Evolutionary conservation across 192 early-diverging fungal genomes (phyloP).

Genomic region (Geranomyces michiganensis): DNA sequence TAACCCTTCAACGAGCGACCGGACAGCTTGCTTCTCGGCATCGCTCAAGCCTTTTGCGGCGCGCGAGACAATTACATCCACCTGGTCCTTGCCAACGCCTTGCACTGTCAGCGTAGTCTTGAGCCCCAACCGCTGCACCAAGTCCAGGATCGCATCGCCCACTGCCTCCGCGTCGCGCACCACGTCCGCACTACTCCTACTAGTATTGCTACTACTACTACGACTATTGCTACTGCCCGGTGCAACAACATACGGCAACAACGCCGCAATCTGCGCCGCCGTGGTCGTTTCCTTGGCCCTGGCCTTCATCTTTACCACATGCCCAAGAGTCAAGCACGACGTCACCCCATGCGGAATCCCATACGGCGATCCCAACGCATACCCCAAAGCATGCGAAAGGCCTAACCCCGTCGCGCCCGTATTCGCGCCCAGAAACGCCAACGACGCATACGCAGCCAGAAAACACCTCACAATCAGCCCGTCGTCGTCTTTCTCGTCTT

Average conservation of each 20-base stretch:
- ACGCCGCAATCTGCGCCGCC: constrained; percentile 9
- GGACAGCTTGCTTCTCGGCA: background rate
- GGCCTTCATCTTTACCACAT: constrained; percentile 17
- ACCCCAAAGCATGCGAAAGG: constrained; percentile 10
- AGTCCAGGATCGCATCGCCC: constrained; percentile 3
- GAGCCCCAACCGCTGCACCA: constrained; percentile 11
- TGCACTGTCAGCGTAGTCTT: constrained; percentile 16
- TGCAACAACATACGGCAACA: background rate
- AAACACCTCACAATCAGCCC: background rate
- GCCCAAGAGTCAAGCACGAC: constrained; percentile 10
- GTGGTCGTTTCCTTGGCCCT: too few species aligned
- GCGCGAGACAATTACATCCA: constrained; percentile 13
- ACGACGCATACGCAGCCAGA: constrained; percentile 12
- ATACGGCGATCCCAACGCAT: constrained; percentile 18
- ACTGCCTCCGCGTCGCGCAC: constrained; percentile 11
- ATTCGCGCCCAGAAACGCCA: constrained; percentile 10
- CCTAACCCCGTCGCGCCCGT: background rate
- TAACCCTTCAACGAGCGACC: background rate
- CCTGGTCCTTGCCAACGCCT: constrained; percentile 12
- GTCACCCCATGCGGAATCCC: constrained; percentile 18
- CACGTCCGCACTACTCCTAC: background rate
- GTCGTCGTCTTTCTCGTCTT: too few species aligned
- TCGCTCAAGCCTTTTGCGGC: constrained; percentile 11
- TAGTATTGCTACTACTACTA: too few species aligned
- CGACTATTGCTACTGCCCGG: background rate